These are phyloP conservation scores for Leccinum broughii DNA, from an alignment of 768 basidiomycete genomes.

Conservation along the genomic window DNA sequence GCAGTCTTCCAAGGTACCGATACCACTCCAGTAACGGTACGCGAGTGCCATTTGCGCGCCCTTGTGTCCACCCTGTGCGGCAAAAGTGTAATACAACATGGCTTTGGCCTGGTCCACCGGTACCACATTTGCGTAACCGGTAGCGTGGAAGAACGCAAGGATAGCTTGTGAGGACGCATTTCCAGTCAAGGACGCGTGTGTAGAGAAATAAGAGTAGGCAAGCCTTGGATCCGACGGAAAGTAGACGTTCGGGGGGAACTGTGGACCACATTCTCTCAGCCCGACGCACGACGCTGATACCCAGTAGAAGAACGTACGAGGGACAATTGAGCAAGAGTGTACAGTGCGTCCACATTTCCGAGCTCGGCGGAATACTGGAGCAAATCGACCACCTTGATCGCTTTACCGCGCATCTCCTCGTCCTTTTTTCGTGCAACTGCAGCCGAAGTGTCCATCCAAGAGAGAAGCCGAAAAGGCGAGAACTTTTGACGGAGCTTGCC, in stretches of 20 bases:
- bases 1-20: conserved; percentile 88
- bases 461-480: conserved; percentile 48
- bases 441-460: conserved; percentile 42
- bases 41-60: conserved; percentile 92
- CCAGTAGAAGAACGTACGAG: conserved; percentile 47
- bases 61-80: conserved; percentile 83
- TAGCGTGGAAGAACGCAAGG: conserved; percentile 86
- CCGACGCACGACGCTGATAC: neutral
- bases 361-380: conserved; percentile 79
- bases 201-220: conserved; percentile 62
- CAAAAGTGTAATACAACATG: conserved; percentile 91
- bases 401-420: conserved; percentile 68
- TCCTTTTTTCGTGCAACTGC: conserved; percentile 52
- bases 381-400: conserved; percentile 79
- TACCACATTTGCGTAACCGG: conserved; percentile 71
- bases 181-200: conserved; percentile 69
- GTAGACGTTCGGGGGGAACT: conserved; percentile 76
- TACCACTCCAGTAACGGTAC: conserved; percentile 95
- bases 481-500: conserved; percentile 64
- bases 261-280: neutral
- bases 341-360: conserved; percentile 74
- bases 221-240: conserved; percentile 60
- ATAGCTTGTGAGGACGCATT: conserved; percentile 86
- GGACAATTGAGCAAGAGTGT: conserved; percentile 63
- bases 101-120: conserved; percentile 76